Base-by-base conservation (phyloP, 768 basidiomycete species). In the Candolleomyces aberdarensis region DNA sequence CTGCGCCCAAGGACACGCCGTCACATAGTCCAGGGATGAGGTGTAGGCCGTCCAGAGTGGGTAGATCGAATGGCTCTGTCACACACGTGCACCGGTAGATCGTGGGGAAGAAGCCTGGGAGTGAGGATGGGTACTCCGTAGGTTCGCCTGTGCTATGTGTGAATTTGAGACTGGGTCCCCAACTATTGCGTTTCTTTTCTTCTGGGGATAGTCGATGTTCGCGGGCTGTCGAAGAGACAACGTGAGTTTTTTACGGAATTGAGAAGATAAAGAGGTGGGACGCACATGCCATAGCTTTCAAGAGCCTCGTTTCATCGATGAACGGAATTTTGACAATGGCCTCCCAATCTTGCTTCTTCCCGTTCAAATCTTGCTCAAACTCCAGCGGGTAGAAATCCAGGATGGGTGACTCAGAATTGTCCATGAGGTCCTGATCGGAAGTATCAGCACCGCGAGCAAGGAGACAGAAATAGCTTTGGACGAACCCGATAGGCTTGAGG, bases 331-430 rank as follows among this genome's bases (percentile, higher is more conserved):
- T 98, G 57, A 99, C 94, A 55, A 98, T 85, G 0, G 97, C 96
- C 72, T 99, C 97, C 97, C 97, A 99, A 26, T 98, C 96, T 66
- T 91, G 88, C 72, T 95, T 98, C 83, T 99, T 99, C 36, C 97
- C 97, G 66, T 99, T 98, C 70, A 97, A 75, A 76, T 99, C 97
- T 64, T 84, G 86, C 64, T 93, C 94, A 65, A 98, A 98, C 56
- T 94, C 88, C 15, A 79, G 65, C 2, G 97, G 97, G 71, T 99
- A 99, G 78, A 98, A 98, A 69, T 96, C 93, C 52, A 93, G 71
- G 66, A 99, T 97, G 0, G 93, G 84, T 3, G 96, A 98, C 62
- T 82, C 87, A 2, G 85, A 74, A 64, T 89, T 86, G 63, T 80
- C 86, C 96, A 98, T 97, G 49, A 98, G 78, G 65, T 97, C 94